Evolutionary conservation across 257 asterid species (phyloP).

Genomic region (Solanum habrochaites): DNA sequence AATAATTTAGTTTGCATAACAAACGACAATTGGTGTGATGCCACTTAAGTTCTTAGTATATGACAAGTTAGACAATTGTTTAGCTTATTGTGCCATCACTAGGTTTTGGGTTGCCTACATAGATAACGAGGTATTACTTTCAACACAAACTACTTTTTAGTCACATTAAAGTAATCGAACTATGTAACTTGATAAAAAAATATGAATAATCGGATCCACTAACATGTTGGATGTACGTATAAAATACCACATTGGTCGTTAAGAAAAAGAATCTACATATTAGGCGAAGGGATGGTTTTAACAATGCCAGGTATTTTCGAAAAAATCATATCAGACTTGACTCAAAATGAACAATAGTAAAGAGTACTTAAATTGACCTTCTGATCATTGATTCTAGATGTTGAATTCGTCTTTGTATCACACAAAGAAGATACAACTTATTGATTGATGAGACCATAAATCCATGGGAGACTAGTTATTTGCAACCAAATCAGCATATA

Average conservation of each 20-base stretch:
- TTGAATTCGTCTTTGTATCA: neutral
- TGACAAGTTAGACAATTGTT: neutral
- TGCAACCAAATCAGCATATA: neutral
- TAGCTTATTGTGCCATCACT: constrained; percentile 17
- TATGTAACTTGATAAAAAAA: neutral
- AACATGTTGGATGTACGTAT: neutral
- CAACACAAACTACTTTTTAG: neutral
- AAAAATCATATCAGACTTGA: neutral
- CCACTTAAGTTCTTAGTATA: neutral
- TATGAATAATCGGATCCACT: neutral
- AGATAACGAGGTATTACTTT: constrained; percentile 11
- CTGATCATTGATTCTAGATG: neutral
- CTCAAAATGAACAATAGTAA: neutral
- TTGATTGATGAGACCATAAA: neutral
- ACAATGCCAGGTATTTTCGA: neutral
- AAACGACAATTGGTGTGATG: neutral
- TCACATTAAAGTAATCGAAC: neutral
- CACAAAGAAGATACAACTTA: neutral
- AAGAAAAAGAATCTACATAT: neutral
- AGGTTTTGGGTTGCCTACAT: constrained; percentile 19
- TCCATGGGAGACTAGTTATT: neutral
- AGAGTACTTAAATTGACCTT: neutral
- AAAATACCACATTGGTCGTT: neutral
- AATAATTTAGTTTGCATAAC: neutral
- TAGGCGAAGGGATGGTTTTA: neutral